Conservation (phyloP, 2,329 filamentous ascomycete species). For the Xylariaceae sp. region DNA sequence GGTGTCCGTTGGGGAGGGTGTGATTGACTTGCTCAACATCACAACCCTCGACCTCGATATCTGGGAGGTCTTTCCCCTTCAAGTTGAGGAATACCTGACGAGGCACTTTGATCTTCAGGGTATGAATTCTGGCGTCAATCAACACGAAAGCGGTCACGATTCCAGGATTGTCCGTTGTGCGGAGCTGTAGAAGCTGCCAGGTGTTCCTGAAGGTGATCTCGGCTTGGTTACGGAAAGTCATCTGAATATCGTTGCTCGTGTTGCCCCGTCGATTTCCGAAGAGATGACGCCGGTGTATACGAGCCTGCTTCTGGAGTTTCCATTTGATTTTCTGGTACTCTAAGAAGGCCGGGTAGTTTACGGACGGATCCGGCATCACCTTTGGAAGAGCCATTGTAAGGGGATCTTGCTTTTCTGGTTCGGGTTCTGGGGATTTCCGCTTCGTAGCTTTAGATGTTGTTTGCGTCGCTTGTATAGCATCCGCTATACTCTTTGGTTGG, state of each 20-base stretch:
- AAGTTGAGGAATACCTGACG: constrained; percentile 88
- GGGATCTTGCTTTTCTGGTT: constrained; percentile 62
- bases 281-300: constrained; percentile 77
- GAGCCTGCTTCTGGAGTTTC: constrained; percentile 93
- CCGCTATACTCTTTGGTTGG: constrained; percentile 56
- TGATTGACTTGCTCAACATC: constrained; percentile 89
- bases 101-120: constrained; percentile 81
- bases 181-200: constrained; percentile 90
- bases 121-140: constrained; percentile 88
- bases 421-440: constrained; percentile 66
- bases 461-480: constrained; percentile 52
- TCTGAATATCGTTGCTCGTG: constrained; percentile 58
- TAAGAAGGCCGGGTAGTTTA: constrained; percentile 84
- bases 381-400: constrained; percentile 71
- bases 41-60: constrained; percentile 81
- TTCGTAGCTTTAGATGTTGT: constrained; percentile 54
- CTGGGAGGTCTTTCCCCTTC: constrained; percentile 78
- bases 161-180: constrained; percentile 75
- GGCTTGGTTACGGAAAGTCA: constrained; percentile 83
- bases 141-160: constrained; percentile 84
- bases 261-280: constrained; percentile 79
- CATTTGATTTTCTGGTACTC: constrained; percentile 97
- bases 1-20: constrained; percentile 89
- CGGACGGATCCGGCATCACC: constrained; percentile 75
- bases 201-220: constrained; percentile 85